Evolutionary conservation across 2,329 filamentous ascomycete genomes (phyloP).

Genomic region (Colletotrichum sp.): DNA sequence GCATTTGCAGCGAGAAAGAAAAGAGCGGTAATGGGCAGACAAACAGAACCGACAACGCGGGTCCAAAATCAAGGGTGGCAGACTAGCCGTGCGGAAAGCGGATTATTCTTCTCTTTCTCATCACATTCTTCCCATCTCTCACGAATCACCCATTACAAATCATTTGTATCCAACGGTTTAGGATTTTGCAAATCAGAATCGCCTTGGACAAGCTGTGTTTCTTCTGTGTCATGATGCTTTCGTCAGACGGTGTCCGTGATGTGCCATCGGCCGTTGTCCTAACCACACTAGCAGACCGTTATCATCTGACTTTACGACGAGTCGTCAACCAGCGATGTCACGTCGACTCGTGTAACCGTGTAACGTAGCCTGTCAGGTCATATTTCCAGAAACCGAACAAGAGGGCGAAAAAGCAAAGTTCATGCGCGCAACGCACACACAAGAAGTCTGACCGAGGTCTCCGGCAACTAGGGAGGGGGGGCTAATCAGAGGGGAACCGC

Average conservation of each 20-base stretch:
- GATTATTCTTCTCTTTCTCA: constrained; percentile 14
- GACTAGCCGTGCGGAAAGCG: constrained; percentile 3
- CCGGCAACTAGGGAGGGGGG: not conserved
- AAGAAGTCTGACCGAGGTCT: not conserved
- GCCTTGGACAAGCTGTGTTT: not conserved
- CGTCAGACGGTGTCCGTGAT: not conserved
- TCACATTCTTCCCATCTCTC: constrained; percentile 15
- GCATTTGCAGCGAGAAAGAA: constrained; percentile 6
- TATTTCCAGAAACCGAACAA: not conserved
- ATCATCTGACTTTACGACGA: not conserved
- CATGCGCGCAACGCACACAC: not conserved
- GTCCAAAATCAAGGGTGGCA: not conserved
- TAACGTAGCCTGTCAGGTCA: not conserved
- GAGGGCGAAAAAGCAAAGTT: not conserved
- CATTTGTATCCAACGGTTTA: not conserved
- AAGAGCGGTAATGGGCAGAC: not conserved
- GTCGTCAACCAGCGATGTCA: not conserved
- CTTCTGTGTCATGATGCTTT: not conserved
- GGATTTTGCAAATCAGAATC: not conserved
- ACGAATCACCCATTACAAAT: constrained; percentile 5
- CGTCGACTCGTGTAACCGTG: not conserved
- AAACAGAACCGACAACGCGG: not conserved
- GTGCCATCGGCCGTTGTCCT: not conserved
- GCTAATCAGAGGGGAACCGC: not conserved
- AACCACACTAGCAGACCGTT: not conserved